These are phyloP conservation scores for Candida ascalaphidarum DNA, from an alignment of 805 yeast genomes.

Conservation along the genomic window DNA sequence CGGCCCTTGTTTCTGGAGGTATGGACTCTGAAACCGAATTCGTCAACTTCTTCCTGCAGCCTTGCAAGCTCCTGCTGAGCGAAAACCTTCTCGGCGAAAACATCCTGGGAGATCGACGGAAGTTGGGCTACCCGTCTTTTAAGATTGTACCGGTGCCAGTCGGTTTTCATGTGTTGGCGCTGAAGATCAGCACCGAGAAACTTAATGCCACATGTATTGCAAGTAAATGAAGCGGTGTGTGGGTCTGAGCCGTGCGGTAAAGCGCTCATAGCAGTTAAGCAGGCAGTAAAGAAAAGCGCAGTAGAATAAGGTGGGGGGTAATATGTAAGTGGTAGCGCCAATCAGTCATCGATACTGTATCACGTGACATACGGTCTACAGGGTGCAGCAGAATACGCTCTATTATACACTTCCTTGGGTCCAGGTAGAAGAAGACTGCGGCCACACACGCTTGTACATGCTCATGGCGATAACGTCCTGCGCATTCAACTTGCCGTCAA, in stretches of 20 bases:
- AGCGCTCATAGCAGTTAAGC: too few species aligned
- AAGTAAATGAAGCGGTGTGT: conserved; percentile 39
- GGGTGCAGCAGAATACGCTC: too few species aligned
- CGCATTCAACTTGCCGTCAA: conserved; percentile 82
- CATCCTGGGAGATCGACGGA: conserved; percentile 61
- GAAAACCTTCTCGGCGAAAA: conserved; percentile 63
- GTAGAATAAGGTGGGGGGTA: too few species aligned
- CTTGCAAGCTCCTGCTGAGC: conserved; percentile 12
- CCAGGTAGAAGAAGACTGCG: conserved; percentile 38
- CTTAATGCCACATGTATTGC: conserved; percentile 81
- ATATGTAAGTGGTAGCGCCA: too few species aligned
- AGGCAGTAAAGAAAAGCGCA: too few species aligned
- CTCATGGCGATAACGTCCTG: conserved; percentile 95
- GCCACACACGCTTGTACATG: conserved; percentile 91
- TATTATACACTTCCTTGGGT: conserved; percentile 4
- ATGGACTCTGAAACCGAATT: conserved; percentile 41
- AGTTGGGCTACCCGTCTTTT: conserved; percentile 86
- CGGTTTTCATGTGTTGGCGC: conserved; percentile 91
- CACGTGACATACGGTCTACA: too few species aligned
- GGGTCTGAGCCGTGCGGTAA: conserved; percentile 22
- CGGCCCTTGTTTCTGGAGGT: conserved; percentile 29
- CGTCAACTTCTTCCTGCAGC: conserved; percentile 35
- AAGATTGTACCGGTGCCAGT: conserved; percentile 95
- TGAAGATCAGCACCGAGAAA: conserved; percentile 81
- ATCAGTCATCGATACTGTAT: too few species aligned